Evolutionary conservation across 2,329 filamentous ascomycete species (phyloP).

Genomic region (Ophiostoma perfectum): DNA sequence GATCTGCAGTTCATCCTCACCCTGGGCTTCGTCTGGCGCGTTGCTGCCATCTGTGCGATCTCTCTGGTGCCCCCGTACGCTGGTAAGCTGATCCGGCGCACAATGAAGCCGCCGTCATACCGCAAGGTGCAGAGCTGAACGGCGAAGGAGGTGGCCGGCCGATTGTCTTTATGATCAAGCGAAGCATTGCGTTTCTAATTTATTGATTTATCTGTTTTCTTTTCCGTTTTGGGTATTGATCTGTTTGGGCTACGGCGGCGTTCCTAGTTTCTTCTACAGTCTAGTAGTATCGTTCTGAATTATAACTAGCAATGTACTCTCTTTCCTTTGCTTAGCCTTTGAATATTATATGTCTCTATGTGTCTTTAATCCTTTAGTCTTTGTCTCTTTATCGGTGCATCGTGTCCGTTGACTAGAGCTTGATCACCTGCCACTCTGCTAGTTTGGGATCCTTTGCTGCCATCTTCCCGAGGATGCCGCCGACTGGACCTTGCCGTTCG

Average conservation of each 20-base stretch:
- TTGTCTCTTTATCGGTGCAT: not conserved
- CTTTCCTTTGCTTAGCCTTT: not conserved
- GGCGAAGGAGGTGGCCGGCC: not conserved
- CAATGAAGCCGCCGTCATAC: constrained; percentile 87
- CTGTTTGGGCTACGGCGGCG: not conserved
- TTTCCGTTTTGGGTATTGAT: not conserved
- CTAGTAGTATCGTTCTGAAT: not conserved
- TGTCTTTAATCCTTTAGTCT: too few relatives aligned
- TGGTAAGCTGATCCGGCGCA: constrained; percentile 76
- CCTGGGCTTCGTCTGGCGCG: constrained; percentile 83
- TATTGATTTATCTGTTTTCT: not conserved
- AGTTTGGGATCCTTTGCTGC: constrained; percentile 40
- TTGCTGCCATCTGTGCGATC: constrained; percentile 71
- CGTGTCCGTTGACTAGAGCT: constrained; percentile 37
- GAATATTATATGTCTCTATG: not conserved
- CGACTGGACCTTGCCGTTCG: constrained; percentile 69
- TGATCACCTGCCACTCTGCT: constrained; percentile 49
- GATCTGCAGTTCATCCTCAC: constrained; percentile 75
- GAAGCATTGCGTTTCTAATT: constrained; percentile 9
- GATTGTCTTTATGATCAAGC: constrained; percentile 32
- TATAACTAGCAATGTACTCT: not conserved
- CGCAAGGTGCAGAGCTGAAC: constrained; percentile 70
- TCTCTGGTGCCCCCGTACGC: constrained; percentile 82
- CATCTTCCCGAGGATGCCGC: constrained; percentile 61
- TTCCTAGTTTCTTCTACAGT: not conserved